Base-by-base conservation (phyloP, 495 filamentous ascomycete species). In the Podospora didyma region DNA sequence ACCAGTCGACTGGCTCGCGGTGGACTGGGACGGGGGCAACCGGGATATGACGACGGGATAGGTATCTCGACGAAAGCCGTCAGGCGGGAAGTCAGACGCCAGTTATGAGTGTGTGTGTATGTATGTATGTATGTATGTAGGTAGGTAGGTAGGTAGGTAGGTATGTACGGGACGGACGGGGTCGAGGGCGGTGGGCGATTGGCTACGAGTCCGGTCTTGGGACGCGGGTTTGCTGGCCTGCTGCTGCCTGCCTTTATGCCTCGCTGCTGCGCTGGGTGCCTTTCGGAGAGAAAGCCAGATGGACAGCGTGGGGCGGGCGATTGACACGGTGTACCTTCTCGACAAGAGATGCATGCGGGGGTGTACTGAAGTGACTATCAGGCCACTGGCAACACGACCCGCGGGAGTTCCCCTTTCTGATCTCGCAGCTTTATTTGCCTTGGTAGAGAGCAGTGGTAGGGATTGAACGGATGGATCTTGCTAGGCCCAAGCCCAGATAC, bases 381-480 rank as follows among this genome's bases (percentile, higher is more conserved):
- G 35, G 51, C 16, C 14, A 16, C 41, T 14, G 35, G 35, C 7
- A 45, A 22, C 20, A 31, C 9, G 17, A 26, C 26, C 34, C 23
- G 16, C 42, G 41, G 21, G 44, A 41, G 46, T 24, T 57, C 37
- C 37, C 55, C 26, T 46, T n/a, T 54, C 14, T 37, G 23, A 3
- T 54, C 41, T 37, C 31, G 37, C n/a, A 21, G 37, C 51, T 53
- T n/a, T 53, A 20, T 44, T 26, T 24, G 51, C 51, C 51, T 53
- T 53, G 51, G 34, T n/a, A 19, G 31, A 52, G 35, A 31, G 10
- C 26, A 37, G 34, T 9, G 44, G 44, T 56, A 47, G 58, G 46
- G 58, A 53, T 57, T 51, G 54, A 50, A 57, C 51, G 56, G 56
- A 53, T 49, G 46, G 58, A 63, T 52, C 57, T 50, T 53, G 52